Base-by-base conservation (phyloP, 176 grass and related monocot genomes). In the Tillandsia leiboldiana region DNA sequence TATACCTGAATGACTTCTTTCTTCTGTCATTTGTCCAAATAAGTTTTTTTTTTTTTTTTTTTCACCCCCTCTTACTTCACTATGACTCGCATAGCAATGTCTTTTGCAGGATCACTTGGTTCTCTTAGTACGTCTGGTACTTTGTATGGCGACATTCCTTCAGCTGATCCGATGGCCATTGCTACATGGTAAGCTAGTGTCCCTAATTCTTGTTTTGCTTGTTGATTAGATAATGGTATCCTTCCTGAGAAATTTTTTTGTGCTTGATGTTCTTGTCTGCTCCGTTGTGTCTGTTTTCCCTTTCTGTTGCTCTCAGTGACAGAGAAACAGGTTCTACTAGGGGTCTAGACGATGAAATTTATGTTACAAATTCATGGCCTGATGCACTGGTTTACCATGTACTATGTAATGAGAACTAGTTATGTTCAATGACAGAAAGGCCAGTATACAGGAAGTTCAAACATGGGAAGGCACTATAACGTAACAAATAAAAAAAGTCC, bases 21-120 rank as follows among this genome's bases (percentile, higher is more conserved):
- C 8, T 14, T 69, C 15, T 73, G n/a, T 69, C n/a, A 22, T 56
- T 10, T 47, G 1, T 42, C 33, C 33, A 42, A 42, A 42, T 42
- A 42, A 42, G 33, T 42, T 42, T 20, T 20, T 20, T 33, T 42
- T 33, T 6, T 42, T n/a, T 33, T 42, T 42, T 7, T 1, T 1
- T 6, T 0, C 33, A 42, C 33, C 33, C 1, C 18, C 26, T 28
- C 24, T 10, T 11, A 2, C 23, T 22, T 68, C 15, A 68, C 15
- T 49, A 10, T 15, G 50, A 5, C 33, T 42, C 33, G 2, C 26
- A 64, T 72, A 1, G 10, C 58, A 20, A 1, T 63, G 11, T 11
- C 1, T 67, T 75, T 75, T 87, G 76, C 56, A 91, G 85, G 89
- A 49, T 91, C 89, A 54, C 73, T 91, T 82, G 85, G 89, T 22